These are phyloP conservation scores for Hirschfeldia incana DNA, from an alignment of 345 rosid species.

Conservation along the genomic window DNA sequence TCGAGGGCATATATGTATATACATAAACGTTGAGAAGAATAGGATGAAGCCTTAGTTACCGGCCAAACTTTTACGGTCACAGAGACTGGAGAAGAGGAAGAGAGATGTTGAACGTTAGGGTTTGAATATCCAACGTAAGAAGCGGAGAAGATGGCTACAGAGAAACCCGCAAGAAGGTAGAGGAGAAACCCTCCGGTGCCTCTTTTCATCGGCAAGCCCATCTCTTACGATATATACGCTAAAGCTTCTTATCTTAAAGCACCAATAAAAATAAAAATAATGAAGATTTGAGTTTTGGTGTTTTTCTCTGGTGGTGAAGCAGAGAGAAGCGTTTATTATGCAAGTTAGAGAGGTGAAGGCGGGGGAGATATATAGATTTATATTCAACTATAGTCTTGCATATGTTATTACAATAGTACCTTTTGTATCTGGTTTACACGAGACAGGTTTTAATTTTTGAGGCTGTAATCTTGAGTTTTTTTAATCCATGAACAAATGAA, in stretches of 20 bases:
- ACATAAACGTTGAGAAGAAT: neutral
- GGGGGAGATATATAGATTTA: constrained; percentile 13
- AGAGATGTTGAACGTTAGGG: constrained; percentile 1
- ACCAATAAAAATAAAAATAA: neutral
- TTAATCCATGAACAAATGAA: constrained; percentile 1
- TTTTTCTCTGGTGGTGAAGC: constrained; percentile 15
- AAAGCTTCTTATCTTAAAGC: too few species aligned
- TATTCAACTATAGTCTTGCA: neutral
- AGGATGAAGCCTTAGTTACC: constrained; percentile 40
- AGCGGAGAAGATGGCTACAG: constrained; percentile 56
- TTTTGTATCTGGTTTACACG: too few species aligned
- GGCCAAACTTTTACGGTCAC: constrained; percentile 65
- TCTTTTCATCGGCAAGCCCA: constrained; percentile 15
- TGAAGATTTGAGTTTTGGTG: neutral
- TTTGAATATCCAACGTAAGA: constrained; percentile 40
- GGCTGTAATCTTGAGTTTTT: neutral
- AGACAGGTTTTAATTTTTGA: neutral
- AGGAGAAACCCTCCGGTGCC: constrained; percentile 56
- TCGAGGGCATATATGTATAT: neutral
- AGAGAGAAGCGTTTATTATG: constrained; percentile 23
- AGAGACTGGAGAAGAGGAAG: constrained; percentile 25
- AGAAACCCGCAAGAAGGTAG: constrained; percentile 61
- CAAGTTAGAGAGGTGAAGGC: constrained; percentile 34
- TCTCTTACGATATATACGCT: neutral
- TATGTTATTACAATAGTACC: too few species aligned